Conservation (phyloP, 352 stramenopile genomes). For the Phytophthora citrophthora region DNA sequence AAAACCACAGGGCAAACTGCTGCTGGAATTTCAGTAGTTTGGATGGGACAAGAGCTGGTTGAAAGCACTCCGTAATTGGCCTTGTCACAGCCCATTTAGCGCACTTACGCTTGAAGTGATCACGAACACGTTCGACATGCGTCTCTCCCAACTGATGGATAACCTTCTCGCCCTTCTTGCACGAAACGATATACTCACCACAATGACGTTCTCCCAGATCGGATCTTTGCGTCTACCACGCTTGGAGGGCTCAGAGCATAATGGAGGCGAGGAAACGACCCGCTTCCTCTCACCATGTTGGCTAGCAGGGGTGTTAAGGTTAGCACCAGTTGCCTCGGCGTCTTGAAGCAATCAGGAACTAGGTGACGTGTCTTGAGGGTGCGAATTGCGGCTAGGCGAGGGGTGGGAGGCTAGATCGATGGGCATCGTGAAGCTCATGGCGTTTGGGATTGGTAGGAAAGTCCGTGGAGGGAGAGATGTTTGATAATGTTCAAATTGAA, state of each 20-base stretch:
- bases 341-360: not conserved
- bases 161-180: slow-evolving; percentile 5
- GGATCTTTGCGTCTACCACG: slow-evolving; percentile 2
- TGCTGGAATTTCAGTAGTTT: slow-evolving; percentile 2
- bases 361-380: not conserved
- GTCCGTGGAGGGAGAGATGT: too few species aligned
- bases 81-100: slow-evolving; percentile 1
- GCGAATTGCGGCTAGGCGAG: not conserved
- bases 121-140: slow-evolving; percentile 11
- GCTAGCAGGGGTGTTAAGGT: not conserved
- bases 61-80: slow-evolving; percentile 4
- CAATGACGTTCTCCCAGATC: slow-evolving; percentile 1
- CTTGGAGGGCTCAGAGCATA: not conserved
- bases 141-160: slow-evolving; percentile 8
- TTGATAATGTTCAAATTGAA: too few species aligned
- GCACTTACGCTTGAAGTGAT: slow-evolving; percentile 16
- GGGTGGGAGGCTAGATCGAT: not conserved
- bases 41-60: not conserved
- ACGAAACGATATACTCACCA: not conserved
- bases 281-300: not conserved
- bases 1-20: slow-evolving; percentile 15
- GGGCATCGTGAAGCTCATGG: not conserved
- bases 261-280: not conserved
- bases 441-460: too few species aligned
- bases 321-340: not conserved